Percentiles rank a stretch among this genome's conserved stretches.
Conservation (phyloP, 495 filamentous ascomycete genomes). For the Tuber calosporum region DNA sequence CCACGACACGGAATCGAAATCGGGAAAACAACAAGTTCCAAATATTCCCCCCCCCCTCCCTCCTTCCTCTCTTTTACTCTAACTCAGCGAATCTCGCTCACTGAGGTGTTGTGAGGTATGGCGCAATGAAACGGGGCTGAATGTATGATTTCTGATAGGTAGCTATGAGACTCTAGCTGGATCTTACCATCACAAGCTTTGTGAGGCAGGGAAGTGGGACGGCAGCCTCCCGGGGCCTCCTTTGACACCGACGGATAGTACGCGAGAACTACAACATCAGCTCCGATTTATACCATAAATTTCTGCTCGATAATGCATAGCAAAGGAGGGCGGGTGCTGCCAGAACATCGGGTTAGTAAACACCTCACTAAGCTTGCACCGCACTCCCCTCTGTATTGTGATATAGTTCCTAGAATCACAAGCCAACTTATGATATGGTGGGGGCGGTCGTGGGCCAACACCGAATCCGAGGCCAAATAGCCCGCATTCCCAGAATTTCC, state of each 20-base stretch:
- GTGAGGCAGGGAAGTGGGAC: neutral
- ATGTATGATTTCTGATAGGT: neutral
- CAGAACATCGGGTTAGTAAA: neutral
- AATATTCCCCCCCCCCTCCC: neutral
- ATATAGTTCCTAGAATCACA: neutral
- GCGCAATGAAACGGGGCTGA: neutral
- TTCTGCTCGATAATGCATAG: neutral
- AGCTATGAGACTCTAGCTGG: neutral
- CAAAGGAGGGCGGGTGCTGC: neutral
- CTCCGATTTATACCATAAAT: neutral
- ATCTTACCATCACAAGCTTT: neutral
- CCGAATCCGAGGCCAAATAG: neutral
- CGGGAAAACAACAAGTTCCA: neutral
- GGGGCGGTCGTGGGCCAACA: neutral
- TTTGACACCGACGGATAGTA: neutral
- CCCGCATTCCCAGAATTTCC: neutral
- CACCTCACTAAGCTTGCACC: neutral
- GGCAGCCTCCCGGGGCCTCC: neutral
- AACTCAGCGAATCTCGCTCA: neutral
- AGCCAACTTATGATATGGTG: neutral
- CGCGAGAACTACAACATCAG: neutral
- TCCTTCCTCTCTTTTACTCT: neutral
- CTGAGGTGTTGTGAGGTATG: neutral
- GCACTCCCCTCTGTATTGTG: neutral
- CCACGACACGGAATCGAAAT: neutral